Base-by-base conservation (phyloP, 495 filamentous ascomycete species). In the Neurospora africana region DNA sequence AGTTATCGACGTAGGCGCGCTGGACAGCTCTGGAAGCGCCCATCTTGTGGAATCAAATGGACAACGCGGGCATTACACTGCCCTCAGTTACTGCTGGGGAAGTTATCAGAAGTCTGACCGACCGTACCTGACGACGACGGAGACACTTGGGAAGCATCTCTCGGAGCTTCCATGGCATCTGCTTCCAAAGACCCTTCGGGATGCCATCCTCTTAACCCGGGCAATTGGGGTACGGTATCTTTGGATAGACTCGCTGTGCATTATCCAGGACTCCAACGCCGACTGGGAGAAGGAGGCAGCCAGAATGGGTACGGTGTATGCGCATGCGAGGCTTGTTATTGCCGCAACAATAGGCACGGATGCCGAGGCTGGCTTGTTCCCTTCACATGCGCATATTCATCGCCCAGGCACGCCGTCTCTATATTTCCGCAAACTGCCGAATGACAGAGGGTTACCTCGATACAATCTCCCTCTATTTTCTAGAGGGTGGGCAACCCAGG, bases 21-120 rank as follows among this genome's bases (percentile, higher is more conserved):
- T 2, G 13, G 1, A 1, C 1, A 6, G 53, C 13, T 17, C 1
- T 1, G 27, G 0, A 0, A 3, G 3, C 1, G 0, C 23, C 0
- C 53, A 23, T 17, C 23, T 61, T 1, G 0, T 61, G 53, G 5
- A 61, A 17, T 4, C 53, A 1, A 17, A 61, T 1, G 53, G 53
- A 0, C 0, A 3, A 2, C 23, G 13, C 0, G 53, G 2, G 1
- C 1, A 61, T 9, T 61, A 61, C 13, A 61, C 27, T 0, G 53
- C 53, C 23, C 53, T 61, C 53, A 61, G 53, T 2, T 61, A 61
- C 53, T 61, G 53, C 2, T 61, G 53, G 53, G 53, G 53, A 61
- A 9, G 13, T 2, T 1, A 23, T 9, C 13, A 7, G 0, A 61
- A 61, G 3, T 1, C 27, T 2, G 53, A 33, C 0, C 53, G 53